Percentiles rank a stretch among this genome's conserved stretches.
phyloP scores from a whole-genome alignment of 2,329 filamentous ascomycete species.

The Beauveria scarabaeidicola region DNA sequence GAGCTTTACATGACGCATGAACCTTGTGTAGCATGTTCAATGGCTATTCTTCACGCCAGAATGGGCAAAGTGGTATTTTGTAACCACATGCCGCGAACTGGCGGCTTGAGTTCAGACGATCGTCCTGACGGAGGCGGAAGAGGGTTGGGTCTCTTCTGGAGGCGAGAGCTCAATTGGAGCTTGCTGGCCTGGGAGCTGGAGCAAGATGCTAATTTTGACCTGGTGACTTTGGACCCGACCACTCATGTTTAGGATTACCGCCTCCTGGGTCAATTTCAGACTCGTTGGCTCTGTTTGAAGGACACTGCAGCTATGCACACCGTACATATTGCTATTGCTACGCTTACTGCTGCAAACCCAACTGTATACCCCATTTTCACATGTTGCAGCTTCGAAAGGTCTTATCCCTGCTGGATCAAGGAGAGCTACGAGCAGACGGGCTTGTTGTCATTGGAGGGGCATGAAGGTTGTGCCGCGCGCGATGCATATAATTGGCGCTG shows the following conservation, averaged over 20 bases:
- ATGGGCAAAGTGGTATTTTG: constrained; percentile 82
- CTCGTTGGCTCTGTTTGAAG: constrained; percentile 17
- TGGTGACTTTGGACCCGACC: constrained; percentile 36
- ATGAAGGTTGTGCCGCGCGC: background rate
- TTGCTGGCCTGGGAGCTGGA: constrained; percentile 73
- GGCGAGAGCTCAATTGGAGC: constrained; percentile 78
- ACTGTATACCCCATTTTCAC: background rate
- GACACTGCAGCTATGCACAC: constrained; percentile 13
- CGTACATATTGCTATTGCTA: background rate
- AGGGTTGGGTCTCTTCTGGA: constrained; percentile 62
- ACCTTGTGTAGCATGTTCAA: constrained; percentile 92
- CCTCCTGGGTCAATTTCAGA: constrained; percentile 30
- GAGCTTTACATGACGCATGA: constrained; percentile 94
- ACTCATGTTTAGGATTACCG: constrained; percentile 42
- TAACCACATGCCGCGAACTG: constrained; percentile 68
- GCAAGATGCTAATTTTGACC: constrained; percentile 31
- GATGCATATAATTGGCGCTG: background rate
- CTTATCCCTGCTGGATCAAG: background rate
- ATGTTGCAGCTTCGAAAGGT: background rate
- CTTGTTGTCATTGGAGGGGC: background rate
- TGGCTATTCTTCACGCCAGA: constrained; percentile 90
- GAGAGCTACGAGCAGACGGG: background rate
- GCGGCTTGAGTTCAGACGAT: constrained; percentile 73
- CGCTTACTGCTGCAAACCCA: background rate
- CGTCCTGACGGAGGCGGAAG: constrained; percentile 47